Evolutionary conservation across 208 protist genomes (phyloP).

Genomic region (Balamuthia mandrillaris): DNA sequence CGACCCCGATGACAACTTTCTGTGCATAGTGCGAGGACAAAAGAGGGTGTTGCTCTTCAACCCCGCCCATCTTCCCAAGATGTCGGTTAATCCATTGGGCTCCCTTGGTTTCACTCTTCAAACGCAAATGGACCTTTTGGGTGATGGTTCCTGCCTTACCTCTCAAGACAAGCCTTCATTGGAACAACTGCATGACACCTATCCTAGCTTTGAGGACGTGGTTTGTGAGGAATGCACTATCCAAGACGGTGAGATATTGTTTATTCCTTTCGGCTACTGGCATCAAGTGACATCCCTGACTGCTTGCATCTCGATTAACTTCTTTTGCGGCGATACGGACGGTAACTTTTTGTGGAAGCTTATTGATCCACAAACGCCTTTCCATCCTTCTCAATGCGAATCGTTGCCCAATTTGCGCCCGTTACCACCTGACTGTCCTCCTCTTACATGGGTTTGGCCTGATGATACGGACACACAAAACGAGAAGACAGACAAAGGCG

Average conservation of each 20-base stretch:
- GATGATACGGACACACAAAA: background rate
- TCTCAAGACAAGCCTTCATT: background rate
- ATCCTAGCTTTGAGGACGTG: background rate
- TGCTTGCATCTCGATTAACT: conserved; percentile 14
- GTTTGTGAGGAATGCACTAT: conserved; percentile 24
- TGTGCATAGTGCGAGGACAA: background rate
- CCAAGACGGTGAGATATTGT: conserved; percentile 7
- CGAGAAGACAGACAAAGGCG: background rate
- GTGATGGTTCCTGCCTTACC: background rate
- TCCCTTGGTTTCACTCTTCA: background rate
- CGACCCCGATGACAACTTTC: conserved; percentile 28
- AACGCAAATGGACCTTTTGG: conserved; percentile 25
- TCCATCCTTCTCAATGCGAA: background rate
- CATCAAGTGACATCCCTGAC: conserved; percentile 18
- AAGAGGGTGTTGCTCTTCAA: background rate
- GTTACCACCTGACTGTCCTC: background rate
- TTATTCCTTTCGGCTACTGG: conserved; percentile 27
- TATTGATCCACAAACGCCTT: background rate
- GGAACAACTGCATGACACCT: background rate
- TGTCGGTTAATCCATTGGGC: conserved; percentile 19
- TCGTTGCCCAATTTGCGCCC: background rate
- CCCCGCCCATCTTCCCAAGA: background rate
- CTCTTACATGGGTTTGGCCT: no score
- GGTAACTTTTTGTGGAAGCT: conserved; percentile 1
- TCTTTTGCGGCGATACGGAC: conserved; percentile 1